Evolutionary conservation across 192 early-diverging fungal genomes (phyloP), one percentile per base, ranked within the genome.

Genomic region (Podila verticillata): DNA sequence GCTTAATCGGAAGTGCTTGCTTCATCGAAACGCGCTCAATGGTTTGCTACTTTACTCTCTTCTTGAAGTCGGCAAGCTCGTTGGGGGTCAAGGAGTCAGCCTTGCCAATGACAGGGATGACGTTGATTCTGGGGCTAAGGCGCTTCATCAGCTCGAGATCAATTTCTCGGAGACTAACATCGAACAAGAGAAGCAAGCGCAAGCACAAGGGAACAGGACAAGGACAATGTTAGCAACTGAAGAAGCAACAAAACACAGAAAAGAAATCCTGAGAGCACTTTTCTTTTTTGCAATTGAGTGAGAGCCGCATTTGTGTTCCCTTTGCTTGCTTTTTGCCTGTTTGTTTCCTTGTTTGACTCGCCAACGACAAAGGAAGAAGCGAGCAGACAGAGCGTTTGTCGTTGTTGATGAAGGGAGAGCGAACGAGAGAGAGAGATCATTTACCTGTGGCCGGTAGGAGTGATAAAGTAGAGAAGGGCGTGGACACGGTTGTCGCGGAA

Each of bases 401-500:
- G 15, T 44, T 17, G 39, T 15, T 44, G 39, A 15, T 2, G 39
- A 44, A 44, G 39, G 13, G 13, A 44, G n/a, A n/a, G n/a, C n/a
- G n/a, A n/a, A n/a, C 66, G 82, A 80, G 73, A 64, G 36, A 34
- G 44, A 5, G 32, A 34, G 32, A 34, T 19, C 48, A 67, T 75
- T 63, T 88, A 90, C 88, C 93, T 89, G 87, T 98, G 97, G 35
- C 98, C 98, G 39, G 96, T 96, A 24, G 98, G 97, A 35, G 93
- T 89, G 72, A 99, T 97, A 83, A 99, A 99, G 89, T 99, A 99
- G 63, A 99, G 87, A 28, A 98, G 89, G 17, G 94, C 94, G 78
- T 99, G 98, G 34, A 99, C 90, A 62, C 98, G 91, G 86, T 95
- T 95, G 85, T 99, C 98, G 31, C 83, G 72, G 88, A 97, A 98